Base-by-base conservation (phyloP, 352 stramenopile genomes). In the Pythium periplocum region DNA sequence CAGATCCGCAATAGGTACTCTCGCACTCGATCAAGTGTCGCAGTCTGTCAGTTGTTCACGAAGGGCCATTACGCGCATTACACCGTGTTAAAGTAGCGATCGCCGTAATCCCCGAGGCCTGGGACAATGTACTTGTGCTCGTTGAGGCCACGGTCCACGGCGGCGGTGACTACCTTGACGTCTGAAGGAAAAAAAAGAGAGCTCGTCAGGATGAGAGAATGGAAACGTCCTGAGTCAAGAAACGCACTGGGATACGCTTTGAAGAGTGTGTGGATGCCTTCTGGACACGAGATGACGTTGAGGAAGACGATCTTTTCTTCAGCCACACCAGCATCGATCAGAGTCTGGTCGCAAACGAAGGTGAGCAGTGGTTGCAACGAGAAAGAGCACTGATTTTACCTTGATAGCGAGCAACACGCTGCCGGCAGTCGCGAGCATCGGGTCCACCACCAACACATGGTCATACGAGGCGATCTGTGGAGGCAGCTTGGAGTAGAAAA, bases 401-500 rank as follows among this genome's bases (percentile, higher is more conserved):
- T 97, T 82, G 53, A 99, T 93, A 41, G 95, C 95, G 64, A 89
- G 86, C 41, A 86, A 73, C 39, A 95, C 91, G 45, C 83, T 97
- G 35, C 93, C 80, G 43, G 78, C 81, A 0, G 93, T 98, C 2
- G 89, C 96, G 38, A 98, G 74, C 96, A 99, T 99, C 12, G 96
- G 95, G 77, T 99, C 95, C 48, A 97, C 96, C 8, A 99, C 64
- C n/a, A 99, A 61, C 11, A 98, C 80, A 55, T 95, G 69, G 63
- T 93, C 84, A 34, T 88, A 81, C 9, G 57, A 63, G 44, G 76
- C 57, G 31, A 98, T 87, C 36, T 74, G 71, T 4, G 80, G 78
- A 31, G 95, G 96, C 31, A 99, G 66, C 71, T 99, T 99, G 33
- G 83, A 91, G 73, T 98, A 99, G 57, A 86, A 98, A 49, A 98